Percentiles rank a stretch among this genome's conserved stretches.
Evolutionary conservation across 1,139 yeast genomes (phyloP).

Genomic region (Pichia kudriavzevii): DNA sequence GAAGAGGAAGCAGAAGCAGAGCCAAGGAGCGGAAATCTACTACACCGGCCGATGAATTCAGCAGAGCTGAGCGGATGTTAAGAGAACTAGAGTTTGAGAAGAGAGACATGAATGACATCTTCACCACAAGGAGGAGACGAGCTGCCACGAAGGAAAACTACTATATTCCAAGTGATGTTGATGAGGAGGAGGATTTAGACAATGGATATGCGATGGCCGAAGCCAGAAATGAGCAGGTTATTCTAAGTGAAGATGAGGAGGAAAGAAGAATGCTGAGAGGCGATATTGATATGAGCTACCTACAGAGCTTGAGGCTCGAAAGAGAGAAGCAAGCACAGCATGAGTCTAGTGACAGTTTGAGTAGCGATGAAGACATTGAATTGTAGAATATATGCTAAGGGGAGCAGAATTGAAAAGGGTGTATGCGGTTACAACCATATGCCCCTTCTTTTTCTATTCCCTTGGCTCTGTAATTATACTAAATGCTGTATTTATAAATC

Average conservation of each 20-base stretch:
- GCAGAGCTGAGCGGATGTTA: slow-evolving; percentile 8
- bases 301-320: slow-evolving; percentile 7
- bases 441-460: no score
- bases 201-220: slow-evolving; percentile 15
- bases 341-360: slow-evolving; percentile 7
- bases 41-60: slow-evolving; percentile 3
- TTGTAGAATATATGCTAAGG: slow-evolving; percentile 12
- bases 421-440: no score
- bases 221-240: slow-evolving; percentile 15
- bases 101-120: slow-evolving; percentile 9
- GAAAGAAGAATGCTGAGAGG: slow-evolving; percentile 15
- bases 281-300: slow-evolving; percentile 12
- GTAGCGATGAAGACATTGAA: slow-evolving; percentile 7
- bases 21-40: not conserved
- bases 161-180: slow-evolving; percentile 10
- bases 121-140: slow-evolving; percentile 9
- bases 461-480: no score
- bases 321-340: slow-evolving; percentile 3
- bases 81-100: slow-evolving; percentile 14
- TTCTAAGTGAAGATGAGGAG: slow-evolving; percentile 18
- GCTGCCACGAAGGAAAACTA: slow-evolving; percentile 16
- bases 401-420: no score
- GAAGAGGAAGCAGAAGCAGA: not conserved
- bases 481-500: no score
- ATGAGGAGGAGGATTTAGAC: slow-evolving; percentile 4